A percentile compares a stretch with the other conserved stretches of the same genome.
These are phyloP conservation scores for Fusarium newnesense DNA, from an alignment of 2,329 filamentous ascomycete genomes.

Conservation along the genomic window DNA sequence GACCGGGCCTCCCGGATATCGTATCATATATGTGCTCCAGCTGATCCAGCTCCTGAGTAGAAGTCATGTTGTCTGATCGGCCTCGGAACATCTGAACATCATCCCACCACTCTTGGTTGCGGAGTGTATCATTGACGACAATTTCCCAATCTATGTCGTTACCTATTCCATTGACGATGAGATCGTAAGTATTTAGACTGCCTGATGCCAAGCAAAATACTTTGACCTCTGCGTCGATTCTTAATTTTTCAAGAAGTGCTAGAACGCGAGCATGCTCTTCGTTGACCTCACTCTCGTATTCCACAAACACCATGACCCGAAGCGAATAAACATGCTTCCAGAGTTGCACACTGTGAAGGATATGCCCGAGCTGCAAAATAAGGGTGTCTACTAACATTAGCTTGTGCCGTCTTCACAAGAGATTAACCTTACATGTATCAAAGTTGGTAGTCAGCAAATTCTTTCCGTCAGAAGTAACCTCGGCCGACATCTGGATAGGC, in stretches of 20 bases:
- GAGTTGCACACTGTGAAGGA: conserved; percentile 80
- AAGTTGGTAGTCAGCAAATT: conserved; percentile 87
- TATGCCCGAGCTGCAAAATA: conserved; percentile 88
- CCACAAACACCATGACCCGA: conserved; percentile 86
- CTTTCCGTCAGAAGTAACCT: conserved; percentile 74
- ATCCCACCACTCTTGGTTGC: conserved; percentile 84
- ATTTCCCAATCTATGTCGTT: conserved; percentile 65
- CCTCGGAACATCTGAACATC: conserved; percentile 71
- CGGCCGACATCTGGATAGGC: conserved; percentile 94
- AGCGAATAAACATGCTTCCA: conserved; percentile 81
- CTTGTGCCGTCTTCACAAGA: background rate
- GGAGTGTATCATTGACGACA: conserved; percentile 72
- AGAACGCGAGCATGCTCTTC: conserved; percentile 80
- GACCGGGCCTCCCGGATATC: conserved; percentile 54
- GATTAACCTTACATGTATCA: conserved; percentile 77
- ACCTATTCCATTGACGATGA: conserved; percentile 77
- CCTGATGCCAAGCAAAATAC: conserved; percentile 87
- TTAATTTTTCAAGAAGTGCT: conserved; percentile 79
- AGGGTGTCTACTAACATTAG: conserved; percentile 65
- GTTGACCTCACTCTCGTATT: conserved; percentile 85
- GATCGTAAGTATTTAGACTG: conserved; percentile 76
- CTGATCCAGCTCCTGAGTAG: conserved; percentile 56
- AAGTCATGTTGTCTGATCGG: conserved; percentile 50
- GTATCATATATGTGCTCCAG: conserved; percentile 57
- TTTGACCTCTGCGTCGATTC: conserved; percentile 81